Base-by-base conservation (phyloP, 345 rosid species). In the Rhodomyrtus tomentosa region DNA sequence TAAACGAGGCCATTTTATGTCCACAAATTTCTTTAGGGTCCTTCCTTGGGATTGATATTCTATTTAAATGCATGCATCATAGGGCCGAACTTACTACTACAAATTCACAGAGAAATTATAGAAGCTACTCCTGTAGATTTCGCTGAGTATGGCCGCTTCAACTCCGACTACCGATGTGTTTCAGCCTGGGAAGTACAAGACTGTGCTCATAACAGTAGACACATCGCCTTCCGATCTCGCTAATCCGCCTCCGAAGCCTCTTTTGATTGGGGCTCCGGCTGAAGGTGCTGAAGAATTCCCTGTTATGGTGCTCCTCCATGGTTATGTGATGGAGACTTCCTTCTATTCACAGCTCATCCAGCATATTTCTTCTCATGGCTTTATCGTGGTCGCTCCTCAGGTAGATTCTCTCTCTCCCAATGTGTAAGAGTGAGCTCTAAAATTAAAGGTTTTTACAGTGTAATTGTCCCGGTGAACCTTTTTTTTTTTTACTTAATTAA, bases 341-440 rank as follows among this genome's bases (percentile, higher is more conserved):
- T 96, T 96, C 91, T 96, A 96, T 87, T 93, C 98, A 48, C 95
- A 93, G 88, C 99, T 96, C 84, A 84, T 96, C 88, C 92, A 84
- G 59, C 98, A 95, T 82, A 86, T 96, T 86, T 94, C 98, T 86
- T 96, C 98, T 83, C 95, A 94, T 92, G 99, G 99, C 82, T 96
- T 93, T 62, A 62, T 62, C 74, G 36, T 32, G 24, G 74, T 62
- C 8, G 74, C 24, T 62, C 74, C 74, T 62, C 74, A 32, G 74
- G 74, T 32, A 32, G 5, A 32, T 0, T 32, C 22, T 32, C 42
- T 32, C 10, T 9, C 10, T 45, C 10, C 49, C 10, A 55, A 9
- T 3, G 10, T 24, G 14, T 25, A 16, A 51, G 16, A 16, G 21
- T 2, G 20, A 16, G 21, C 54, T 16, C 3, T 25, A 12, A 58